Evolutionary conservation across 169 alveolate species (phyloP), one percentile per base, ranked within the genome.

Genomic region (Blepharisma undulans): DNA sequence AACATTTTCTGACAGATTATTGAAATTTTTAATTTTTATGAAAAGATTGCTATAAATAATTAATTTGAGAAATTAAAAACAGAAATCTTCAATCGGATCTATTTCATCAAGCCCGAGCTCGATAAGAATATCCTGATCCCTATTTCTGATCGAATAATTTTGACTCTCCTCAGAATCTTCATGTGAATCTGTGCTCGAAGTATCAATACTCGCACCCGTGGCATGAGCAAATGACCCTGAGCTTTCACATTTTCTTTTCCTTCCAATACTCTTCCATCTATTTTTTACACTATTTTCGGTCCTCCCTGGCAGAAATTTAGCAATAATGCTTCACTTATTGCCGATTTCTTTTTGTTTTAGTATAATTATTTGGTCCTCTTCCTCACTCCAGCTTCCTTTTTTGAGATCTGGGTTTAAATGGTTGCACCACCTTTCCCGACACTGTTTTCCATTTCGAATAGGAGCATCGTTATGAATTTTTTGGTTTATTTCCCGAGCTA

Each of bases 311-410:
- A 91, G 72, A 25, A 72, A 36, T 32, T 34, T 59, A 32, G 87
- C 78, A 80, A 90, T 90, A 30, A 72, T 82, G 48, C 74, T 90
- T 90, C 93, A 90, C 29, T 80, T 33, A 22, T 97, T 94, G 0
- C 98, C 98, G 91, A 93, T 89, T 87, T 95, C 84, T 36, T 76
- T 89, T 66, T 95, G 98, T 92, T 94, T 90, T 48, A 94, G 88
- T 8, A 95, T 92, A 34, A 97, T 91, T 6, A 92, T 94, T 33
- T 95, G 90, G 85, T 97, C 98, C 85, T 97, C 98, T 29, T 94
- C 97, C 78, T 91, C 88, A 30, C 96, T 93, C 98, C 98, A 97
- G 30, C 98, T 97, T 10, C 98, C 98, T 72, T 96, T 96, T 14
- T 92, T 93, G 48, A 96, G 91, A 27, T 90, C 94, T 29, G 98